Percentiles rank a stretch among this genome's conserved stretches.
phyloP scores from a whole-genome alignment of 2,329 filamentous ascomycete genomes.

The Periconia sp. region DNA sequence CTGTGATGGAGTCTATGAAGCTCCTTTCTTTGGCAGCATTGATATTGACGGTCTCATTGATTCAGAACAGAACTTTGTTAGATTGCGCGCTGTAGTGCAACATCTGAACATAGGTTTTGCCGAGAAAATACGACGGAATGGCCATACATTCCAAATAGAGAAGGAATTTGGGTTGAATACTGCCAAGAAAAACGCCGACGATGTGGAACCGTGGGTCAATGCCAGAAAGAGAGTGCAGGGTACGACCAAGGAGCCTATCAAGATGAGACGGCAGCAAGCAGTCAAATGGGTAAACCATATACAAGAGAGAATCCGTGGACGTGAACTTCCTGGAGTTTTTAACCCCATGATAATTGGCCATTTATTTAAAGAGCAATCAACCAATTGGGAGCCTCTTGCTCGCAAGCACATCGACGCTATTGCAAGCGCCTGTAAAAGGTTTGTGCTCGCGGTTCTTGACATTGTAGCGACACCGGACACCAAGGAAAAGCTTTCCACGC shows the following conservation, averaged over 20 bases:
- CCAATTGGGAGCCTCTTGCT: constrained; percentile 54
- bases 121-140: constrained; percentile 43
- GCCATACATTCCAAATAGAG: constrained; percentile 41
- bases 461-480: constrained; percentile 46
- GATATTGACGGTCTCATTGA: constrained; percentile 19
- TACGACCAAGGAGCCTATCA: constrained; percentile 15
- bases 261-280: constrained; percentile 39
- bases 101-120: constrained; percentile 54
- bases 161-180: constrained; percentile 6
- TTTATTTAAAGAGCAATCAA: constrained; percentile 62
- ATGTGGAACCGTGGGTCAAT: background rate
- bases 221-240: constrained; percentile 12
- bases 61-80: constrained; percentile 35
- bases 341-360: constrained; percentile 61
- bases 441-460: constrained; percentile 38
- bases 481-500: constrained; percentile 33
- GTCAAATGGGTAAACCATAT: constrained; percentile 45
- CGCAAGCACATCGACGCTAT: constrained; percentile 41
- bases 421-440: constrained; percentile 32
- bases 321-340: constrained; percentile 63
- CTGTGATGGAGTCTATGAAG: constrained; percentile 55
- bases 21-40: constrained; percentile 52
- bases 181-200: constrained; percentile 10
- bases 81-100: constrained; percentile 59
- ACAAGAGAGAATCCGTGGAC: constrained; percentile 49